phyloP scores from a whole-genome alignment of 2,329 filamentous ascomycete genomes.

The Fusarium sulawesiense region DNA sequence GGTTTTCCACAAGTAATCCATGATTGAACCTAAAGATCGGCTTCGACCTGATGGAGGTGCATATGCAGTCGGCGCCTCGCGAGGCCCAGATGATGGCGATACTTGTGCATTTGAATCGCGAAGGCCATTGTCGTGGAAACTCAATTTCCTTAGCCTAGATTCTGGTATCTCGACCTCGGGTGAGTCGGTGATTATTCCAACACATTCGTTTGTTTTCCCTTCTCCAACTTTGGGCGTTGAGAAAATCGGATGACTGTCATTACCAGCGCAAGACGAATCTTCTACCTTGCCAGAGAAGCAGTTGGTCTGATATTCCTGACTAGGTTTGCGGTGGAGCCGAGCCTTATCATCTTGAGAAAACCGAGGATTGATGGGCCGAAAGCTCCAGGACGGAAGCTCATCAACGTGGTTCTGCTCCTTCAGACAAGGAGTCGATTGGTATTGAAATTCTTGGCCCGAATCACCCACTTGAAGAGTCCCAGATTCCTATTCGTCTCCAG shows the following conservation, averaged over 20 bases:
- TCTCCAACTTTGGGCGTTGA: neutral
- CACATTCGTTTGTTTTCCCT: neutral
- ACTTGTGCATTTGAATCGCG: conserved; percentile 11
- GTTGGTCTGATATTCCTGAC: conserved; percentile 38
- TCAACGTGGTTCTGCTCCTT: conserved; percentile 44
- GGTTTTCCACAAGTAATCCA: conserved; percentile 51
- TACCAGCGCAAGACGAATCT: no score
- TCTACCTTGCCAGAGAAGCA: neutral
- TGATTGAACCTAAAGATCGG: conserved; percentile 45
- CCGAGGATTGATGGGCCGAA: conserved; percentile 22
- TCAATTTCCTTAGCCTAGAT: neutral
- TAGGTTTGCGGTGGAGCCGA: neutral
- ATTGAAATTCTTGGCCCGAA: conserved; percentile 16
- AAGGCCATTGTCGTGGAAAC: neutral
- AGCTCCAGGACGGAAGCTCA: conserved; percentile 42
- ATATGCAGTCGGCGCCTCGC: conserved; percentile 3
- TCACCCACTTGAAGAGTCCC: conserved; percentile 25
- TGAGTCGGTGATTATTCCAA: neutral
- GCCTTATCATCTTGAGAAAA: neutral
- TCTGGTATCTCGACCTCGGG: neutral
- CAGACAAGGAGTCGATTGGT: conserved; percentile 25
- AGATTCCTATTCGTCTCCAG: conserved; percentile 35
- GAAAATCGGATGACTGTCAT: neutral
- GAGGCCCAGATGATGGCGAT: neutral
- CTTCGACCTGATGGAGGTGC: conserved; percentile 31